Conservation (phyloP, 208 protist genomes). For the Leishmania lainsoni region DNA sequence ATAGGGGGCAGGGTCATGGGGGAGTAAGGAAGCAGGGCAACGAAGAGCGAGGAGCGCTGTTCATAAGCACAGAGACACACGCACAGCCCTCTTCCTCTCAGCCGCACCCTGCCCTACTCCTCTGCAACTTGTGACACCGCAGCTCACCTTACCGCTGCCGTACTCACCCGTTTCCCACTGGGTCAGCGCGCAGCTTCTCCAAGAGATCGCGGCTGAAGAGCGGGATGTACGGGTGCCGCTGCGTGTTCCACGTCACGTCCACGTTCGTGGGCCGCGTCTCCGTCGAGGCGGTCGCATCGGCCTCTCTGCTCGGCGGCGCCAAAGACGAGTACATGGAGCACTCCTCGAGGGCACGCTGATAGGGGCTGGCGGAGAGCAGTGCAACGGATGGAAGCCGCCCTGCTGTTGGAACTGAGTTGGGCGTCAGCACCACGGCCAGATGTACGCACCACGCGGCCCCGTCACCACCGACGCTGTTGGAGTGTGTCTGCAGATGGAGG, state of each 20-base stretch:
- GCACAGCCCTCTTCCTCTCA: background rate
- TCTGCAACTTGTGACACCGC: background rate
- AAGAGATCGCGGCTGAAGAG: conserved; percentile 66
- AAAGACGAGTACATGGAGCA: conserved; percentile 50
- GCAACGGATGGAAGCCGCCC: conserved; percentile 27
- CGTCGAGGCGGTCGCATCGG: background rate
- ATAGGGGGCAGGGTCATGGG: background rate
- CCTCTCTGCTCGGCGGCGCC: conserved; percentile 4
- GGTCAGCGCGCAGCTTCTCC: conserved; percentile 37
- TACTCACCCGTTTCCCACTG: background rate
- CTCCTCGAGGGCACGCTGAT: conserved; percentile 63
- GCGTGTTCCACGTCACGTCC: conserved; percentile 72
- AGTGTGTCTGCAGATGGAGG: conserved; percentile 36
- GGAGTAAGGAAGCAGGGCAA: background rate
- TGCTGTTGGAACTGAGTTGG: background rate
- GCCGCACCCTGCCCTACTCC: background rate
- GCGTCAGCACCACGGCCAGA: conserved; percentile 43
- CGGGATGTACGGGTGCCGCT: conserved; percentile 71
- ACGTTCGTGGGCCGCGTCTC: background rate
- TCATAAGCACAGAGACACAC: background rate
- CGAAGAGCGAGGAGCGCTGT: background rate
- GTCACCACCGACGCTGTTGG: conserved; percentile 4
- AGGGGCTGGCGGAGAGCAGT: conserved; percentile 64
- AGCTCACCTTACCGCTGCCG: background rate
- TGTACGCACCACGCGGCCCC: conserved; percentile 59